Conservation (phyloP, 2,329 filamentous ascomycete genomes). For the Nothophoma quercina region DNA sequence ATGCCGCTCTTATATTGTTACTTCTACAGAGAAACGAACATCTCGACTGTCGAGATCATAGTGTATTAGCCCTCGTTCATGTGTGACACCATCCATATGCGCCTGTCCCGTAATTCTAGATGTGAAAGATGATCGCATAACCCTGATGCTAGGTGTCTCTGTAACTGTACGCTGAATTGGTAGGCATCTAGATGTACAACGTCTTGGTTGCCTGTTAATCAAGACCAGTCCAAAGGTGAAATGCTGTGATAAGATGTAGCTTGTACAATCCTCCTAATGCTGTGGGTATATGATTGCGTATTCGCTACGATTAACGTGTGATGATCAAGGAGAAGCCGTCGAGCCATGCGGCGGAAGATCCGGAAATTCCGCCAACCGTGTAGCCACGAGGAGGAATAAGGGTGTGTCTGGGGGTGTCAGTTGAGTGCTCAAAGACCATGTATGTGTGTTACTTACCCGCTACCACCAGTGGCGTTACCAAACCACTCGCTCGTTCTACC, state of each 20-base stretch:
- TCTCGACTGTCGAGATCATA: constrained; percentile 3
- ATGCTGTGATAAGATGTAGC: not conserved
- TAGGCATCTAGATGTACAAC: constrained; percentile 9
- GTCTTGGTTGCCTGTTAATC: constrained; percentile 5
- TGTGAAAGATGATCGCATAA: not conserved
- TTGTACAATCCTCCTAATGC: not conserved
- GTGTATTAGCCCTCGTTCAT: not conserved
- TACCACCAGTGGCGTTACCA: constrained; percentile 81
- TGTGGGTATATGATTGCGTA: constrained; percentile 1
- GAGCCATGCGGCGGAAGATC: constrained; percentile 80
- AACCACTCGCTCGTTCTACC: constrained; percentile 87
- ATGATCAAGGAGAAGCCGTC: constrained; percentile 87
- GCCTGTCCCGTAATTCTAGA: not conserved
- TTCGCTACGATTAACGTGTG: constrained; percentile 61
- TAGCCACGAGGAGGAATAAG: constrained; percentile 90
- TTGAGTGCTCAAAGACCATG: not conserved
- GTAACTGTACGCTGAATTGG: not conserved
- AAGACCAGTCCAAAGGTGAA: not conserved
- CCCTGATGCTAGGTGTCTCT: not conserved
- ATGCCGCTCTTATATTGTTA: constrained; percentile 1
- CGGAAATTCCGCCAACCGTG: constrained; percentile 85
- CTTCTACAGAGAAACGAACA: constrained; percentile 8
- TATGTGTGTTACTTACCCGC: constrained; percentile 71
- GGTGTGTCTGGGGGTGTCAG: constrained; percentile 69
- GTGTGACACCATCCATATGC: not conserved